phyloP scores from a whole-genome alignment of 306 rosid genomes.

The Crotalaria pallida region DNA sequence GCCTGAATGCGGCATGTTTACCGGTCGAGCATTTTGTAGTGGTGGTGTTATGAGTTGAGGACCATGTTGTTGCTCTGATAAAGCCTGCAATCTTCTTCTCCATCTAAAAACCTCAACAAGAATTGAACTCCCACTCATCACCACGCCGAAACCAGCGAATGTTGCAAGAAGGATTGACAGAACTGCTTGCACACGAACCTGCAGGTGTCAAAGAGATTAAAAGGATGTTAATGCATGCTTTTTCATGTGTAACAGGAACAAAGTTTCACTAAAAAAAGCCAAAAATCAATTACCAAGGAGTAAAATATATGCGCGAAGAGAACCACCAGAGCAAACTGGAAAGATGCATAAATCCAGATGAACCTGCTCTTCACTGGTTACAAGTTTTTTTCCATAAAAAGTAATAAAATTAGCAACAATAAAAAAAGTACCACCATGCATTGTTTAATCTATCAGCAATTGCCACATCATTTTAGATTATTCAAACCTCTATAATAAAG shows the following conservation, averaged over 20 bases:
- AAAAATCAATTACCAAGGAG: constrained; percentile 61
- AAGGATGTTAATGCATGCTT: neutral
- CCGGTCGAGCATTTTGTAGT: constrained; percentile 22
- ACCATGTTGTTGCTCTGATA: constrained; percentile 35
- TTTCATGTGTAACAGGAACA: constrained; percentile 3
- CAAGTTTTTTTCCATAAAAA: too few species aligned
- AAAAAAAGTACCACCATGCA: neutral
- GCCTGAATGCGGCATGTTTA: constrained; percentile 20
- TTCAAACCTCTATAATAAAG: neutral
- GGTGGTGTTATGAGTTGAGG: constrained; percentile 31
- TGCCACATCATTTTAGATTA: neutral
- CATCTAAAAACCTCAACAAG: constrained; percentile 59
- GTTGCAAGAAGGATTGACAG: constrained; percentile 85
- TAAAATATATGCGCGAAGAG: constrained; percentile 91
- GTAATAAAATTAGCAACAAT: too few species aligned
- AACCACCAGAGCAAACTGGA: constrained; percentile 91
- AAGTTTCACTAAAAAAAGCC: neutral
- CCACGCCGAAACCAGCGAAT: constrained; percentile 84
- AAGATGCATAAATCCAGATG: constrained; percentile 88
- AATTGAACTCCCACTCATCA: constrained; percentile 87
- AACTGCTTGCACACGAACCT: constrained; percentile 85
- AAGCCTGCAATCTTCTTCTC: constrained; percentile 56
- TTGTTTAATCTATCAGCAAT: neutral
- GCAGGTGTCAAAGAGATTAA: constrained; percentile 10
- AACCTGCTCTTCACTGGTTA: constrained; percentile 85